Conservation (phyloP, 2,329 filamentous ascomycete genomes). For the Corinectria fuckeliana region DNA sequence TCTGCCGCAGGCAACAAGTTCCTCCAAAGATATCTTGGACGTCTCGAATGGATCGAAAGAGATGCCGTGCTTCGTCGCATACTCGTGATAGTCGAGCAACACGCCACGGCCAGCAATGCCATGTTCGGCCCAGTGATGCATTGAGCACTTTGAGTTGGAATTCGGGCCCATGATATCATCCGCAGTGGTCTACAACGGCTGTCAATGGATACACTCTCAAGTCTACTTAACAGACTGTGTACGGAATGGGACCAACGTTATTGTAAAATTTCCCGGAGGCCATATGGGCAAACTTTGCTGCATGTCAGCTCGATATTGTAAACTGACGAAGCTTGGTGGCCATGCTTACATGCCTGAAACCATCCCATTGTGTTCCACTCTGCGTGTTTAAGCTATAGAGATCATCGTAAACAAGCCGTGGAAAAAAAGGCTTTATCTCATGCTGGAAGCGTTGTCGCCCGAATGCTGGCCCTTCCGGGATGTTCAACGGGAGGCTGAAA, state of each 20-base stretch:
- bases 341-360: neutral
- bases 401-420: neutral
- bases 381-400: neutral
- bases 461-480: neutral
- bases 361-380: conserved; percentile 2
- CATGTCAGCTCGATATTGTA: neutral
- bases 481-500: neutral
- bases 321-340: rapidly evolving
- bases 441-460: neutral
- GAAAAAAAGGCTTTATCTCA: neutral
- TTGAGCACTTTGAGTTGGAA: neutral
- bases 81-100: conserved; percentile 59
- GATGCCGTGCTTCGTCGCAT: conserved; percentile 47
- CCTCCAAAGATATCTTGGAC: conserved; percentile 50
- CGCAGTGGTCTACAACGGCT: neutral
- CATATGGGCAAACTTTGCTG: neutral
- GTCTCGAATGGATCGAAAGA: conserved; percentile 49
- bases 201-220: neutral
- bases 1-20: conserved; percentile 52
- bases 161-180: neutral
- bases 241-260: neutral
- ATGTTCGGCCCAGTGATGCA: conserved; percentile 13
- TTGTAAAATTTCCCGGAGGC: neutral
- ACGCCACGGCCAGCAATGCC: conserved; percentile 59
- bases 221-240: too few species aligned